Evolutionary conservation across 139 green algal genomes (phyloP).

Genomic region (Picochlorum sp.): DNA sequence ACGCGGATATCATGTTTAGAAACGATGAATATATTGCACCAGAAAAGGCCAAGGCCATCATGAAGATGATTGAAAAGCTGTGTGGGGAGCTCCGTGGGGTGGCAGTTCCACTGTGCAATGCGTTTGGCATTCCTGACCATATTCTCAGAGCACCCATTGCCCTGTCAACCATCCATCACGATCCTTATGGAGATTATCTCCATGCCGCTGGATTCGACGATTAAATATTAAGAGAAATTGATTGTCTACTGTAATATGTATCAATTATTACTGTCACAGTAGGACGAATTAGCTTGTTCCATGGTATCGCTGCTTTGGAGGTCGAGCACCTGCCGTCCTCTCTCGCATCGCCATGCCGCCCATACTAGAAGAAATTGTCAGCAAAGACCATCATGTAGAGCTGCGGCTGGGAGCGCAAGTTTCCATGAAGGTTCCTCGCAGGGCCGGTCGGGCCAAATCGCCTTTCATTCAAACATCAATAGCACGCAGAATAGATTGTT

Average conservation of each 20-base stretch:
- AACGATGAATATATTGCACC: conserved; percentile 80
- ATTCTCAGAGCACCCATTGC: conserved; percentile 78
- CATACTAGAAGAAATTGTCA: too few species aligned
- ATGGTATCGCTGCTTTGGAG: too few species aligned
- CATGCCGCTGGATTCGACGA: conserved; percentile 6
- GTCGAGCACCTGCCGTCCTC: too few species aligned
- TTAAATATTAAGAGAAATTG: neutral
- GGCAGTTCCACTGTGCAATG: conserved; percentile 56
- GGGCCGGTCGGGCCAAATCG: too few species aligned
- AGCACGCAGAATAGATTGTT: neutral
- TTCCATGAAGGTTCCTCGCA: too few species aligned
- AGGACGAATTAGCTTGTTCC: too few species aligned
- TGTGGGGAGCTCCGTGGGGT: conserved; percentile 50
- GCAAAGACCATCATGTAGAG: too few species aligned
- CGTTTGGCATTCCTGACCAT: conserved; percentile 71
- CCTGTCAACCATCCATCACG: conserved; percentile 17
- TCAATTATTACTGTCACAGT: too few species aligned
- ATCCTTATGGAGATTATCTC: conserved; percentile 35
- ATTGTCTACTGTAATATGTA: too few species aligned
- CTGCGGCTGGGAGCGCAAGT: too few species aligned
- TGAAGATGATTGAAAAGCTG: conserved; percentile 54
- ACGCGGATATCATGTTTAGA: conserved; percentile 57
- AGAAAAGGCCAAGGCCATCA: conserved; percentile 77
- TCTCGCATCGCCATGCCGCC: too few species aligned
- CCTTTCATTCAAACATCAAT: too few species aligned